A percentile compares a stretch with the other conserved stretches of the same genome.
phyloP scores from a whole-genome alignment of 2,329 filamentous ascomycete genomes.

The Diaporthe longicolla region DNA sequence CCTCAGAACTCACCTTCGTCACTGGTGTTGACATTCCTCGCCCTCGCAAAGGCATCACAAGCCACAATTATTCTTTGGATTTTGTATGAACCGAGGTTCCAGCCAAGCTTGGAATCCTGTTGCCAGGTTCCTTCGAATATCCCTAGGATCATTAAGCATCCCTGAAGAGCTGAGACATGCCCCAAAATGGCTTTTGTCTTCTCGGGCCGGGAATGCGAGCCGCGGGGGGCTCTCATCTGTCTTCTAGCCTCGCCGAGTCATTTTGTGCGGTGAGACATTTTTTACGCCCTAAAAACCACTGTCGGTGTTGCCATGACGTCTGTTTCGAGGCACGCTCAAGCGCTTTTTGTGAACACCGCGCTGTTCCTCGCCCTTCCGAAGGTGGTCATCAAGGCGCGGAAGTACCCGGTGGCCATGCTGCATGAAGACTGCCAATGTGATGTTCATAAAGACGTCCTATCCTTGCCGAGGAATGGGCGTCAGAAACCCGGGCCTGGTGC shows the following conservation, averaged over 20 bases:
- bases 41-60: not conserved
- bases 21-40: not conserved
- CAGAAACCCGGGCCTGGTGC: not conserved
- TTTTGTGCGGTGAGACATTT: not conserved
- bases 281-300: too few relatives aligned
- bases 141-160: conserved; percentile 6
- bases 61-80: not conserved
- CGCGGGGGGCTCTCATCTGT: not conserved
- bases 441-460: not conserved
- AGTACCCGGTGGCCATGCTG: not conserved
- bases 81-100: not conserved
- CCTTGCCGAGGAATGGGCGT: too few relatives aligned
- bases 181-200: not conserved
- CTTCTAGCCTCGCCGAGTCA: not conserved
- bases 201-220: conserved; percentile 1
- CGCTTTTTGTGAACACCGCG: not conserved
- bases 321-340: not conserved
- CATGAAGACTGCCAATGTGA: not conserved
- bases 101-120: not conserved
- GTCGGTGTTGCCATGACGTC: not conserved
- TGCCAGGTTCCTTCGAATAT: not conserved
- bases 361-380: not conserved
- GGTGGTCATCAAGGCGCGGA: not conserved
- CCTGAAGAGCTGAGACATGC: conserved; percentile 6
- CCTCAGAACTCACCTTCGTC: not conserved